Conservation (phyloP, 345 rosid genomes). For the Eutrema yunnanense region DNA sequence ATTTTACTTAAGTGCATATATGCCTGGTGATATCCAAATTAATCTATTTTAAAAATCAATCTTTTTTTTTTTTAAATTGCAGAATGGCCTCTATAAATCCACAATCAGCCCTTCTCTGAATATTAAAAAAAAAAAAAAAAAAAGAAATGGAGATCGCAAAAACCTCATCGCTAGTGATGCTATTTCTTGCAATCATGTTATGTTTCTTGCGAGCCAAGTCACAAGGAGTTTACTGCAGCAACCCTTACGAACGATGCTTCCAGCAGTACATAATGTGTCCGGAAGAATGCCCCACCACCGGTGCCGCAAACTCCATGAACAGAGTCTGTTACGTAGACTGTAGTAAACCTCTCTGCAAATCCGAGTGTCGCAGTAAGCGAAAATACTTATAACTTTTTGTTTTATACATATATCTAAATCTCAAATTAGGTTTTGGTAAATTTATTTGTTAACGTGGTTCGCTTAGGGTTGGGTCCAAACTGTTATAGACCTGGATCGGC, state of each 20-base stretch:
- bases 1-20: background rate
- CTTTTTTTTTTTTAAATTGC: background rate
- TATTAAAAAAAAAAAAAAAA: too few species aligned
- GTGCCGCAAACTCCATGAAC: constrained; percentile 3
- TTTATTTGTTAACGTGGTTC: background rate
- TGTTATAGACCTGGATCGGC: constrained; percentile 45
- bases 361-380: constrained; percentile 27
- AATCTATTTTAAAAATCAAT: too few species aligned
- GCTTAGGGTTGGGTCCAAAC: constrained; percentile 13
- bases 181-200: background rate
- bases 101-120: background rate
- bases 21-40: background rate
- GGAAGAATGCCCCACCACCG: constrained; percentile 27
- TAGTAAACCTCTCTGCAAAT: constrained; percentile 27
- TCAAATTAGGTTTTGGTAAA: background rate
- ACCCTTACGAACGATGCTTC: constrained; percentile 18
- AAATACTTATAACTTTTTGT: background rate
- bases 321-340: constrained; percentile 32
- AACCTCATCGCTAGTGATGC: background rate
- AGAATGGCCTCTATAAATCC: background rate
- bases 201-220: constrained; percentile 14
- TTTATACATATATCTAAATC: background rate
- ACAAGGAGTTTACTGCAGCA: constrained; percentile 24
- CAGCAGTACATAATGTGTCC: constrained; percentile 23
- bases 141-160: background rate